Evolutionary conservation across 2,329 filamentous ascomycete genomes (phyloP).

Genomic region (Eutypella sp.): DNA sequence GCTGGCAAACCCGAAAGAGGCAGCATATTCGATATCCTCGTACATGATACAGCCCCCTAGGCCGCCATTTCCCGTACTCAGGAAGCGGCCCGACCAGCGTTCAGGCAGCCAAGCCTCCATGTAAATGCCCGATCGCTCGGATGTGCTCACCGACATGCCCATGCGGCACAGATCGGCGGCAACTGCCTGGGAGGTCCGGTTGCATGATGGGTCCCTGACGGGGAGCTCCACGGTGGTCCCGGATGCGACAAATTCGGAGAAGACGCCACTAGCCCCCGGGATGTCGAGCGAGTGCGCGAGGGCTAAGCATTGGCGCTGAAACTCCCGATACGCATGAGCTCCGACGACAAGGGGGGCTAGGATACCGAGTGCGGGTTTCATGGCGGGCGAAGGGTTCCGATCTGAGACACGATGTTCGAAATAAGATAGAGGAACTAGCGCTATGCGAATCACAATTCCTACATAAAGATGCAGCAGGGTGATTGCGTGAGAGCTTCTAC

Average conservation of each 20-base stretch:
- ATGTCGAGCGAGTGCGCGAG: slow-evolving; percentile 1
- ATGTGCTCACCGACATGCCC: slow-evolving; percentile 21
- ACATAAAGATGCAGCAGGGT: neutral
- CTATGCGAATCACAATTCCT: neutral
- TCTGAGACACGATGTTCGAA: neutral
- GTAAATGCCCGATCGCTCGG: slow-evolving; percentile 34
- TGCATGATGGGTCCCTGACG: slow-evolving; percentile 24
- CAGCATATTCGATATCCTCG: slow-evolving; percentile 39
- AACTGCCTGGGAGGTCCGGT: slow-evolving; percentile 7
- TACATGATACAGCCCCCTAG: slow-evolving; percentile 7
- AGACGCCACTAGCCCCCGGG: neutral
- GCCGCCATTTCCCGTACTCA: slow-evolving; percentile 27
- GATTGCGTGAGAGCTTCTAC: neutral
- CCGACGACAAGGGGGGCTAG: neutral
- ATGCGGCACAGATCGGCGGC: slow-evolving; percentile 23
- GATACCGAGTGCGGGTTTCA: neutral
- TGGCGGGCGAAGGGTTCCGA: neutral
- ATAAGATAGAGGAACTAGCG: neutral
- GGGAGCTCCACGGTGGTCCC: slow-evolving; percentile 3
- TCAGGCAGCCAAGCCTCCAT: slow-evolving; percentile 39
- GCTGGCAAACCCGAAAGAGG: slow-evolving; percentile 11
- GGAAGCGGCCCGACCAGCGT: slow-evolving; percentile 39
- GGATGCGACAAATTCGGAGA: slow-evolving; percentile 2
- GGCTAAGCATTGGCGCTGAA: neutral
- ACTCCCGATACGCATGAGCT: neutral